Evolutionary conservation across 768 basidiomycete species (phyloP), one percentile per base, ranked within the genome.

Genomic region (Gloeophyllum trabeum): DNA sequence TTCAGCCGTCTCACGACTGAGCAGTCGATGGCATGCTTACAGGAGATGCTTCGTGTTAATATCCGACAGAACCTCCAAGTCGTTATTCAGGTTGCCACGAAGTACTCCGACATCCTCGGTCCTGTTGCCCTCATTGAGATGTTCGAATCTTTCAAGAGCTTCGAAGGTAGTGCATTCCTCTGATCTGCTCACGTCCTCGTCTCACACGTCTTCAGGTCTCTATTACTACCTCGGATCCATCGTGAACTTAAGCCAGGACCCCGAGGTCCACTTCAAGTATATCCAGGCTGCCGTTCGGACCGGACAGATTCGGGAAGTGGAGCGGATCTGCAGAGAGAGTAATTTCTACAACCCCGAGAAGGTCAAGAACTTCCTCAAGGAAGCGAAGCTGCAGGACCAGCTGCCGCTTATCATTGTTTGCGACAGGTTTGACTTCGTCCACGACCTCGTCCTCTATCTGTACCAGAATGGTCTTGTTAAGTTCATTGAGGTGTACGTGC

Each of bases 281-380:
- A 97, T 99, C 56, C 94, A 98, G 57, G 96, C 96, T 21, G 96
- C 96, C 4, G 94, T 92, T 2, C 81, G 94, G 21, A 99, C 96
- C 22, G 93, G 94, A 32, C 96, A 98, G 59, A 92, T 99, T 51
- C 85, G 96, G 39, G 96, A 99, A 60, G 96, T 99, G 43, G 96
- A 99, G 64, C 91, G 96, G 36, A 94, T 99, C 55, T 97, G 93
- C 58, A 74, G 96, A 42, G 96, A 99, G 67, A 91, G 87, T 61
- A 97, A 98, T 65, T 71, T 70, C 65, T 98, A 98, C 74, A 97
- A 93, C 62, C 89, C 96, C 1, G 96, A 99, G 70, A 99, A 99
- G 64, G 96, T 98, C 75, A 98, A 99, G 75, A 99, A 99, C 66
- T 98, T 97, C 82, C 79, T 97, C 61, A 97, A 97, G 63, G 96